Base-by-base conservation (phyloP, 495 filamentous ascomycete species). In the Xylaria bambusicola region DNA sequence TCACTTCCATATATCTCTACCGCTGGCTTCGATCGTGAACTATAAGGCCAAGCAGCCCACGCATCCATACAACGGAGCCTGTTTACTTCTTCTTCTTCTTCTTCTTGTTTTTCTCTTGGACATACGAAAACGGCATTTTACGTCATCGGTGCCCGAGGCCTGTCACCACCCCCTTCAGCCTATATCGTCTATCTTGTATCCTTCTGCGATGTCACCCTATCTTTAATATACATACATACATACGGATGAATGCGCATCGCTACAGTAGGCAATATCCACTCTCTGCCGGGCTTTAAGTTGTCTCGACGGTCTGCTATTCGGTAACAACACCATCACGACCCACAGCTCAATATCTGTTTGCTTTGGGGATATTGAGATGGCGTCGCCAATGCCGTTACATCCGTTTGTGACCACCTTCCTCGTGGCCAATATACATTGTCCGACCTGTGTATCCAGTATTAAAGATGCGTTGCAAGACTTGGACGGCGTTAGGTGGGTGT, bases 341-440 rank as follows among this genome's bases (percentile, higher is more conserved):
- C 52, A 54, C 52, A 24, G 17, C 38, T 23, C 8, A 54, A 54
- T 54, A 47, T 46, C 20, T 42, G 36, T 35, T 18, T 35, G 10
- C n/a, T 33, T n/a, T 13, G 18, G 52, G 17, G 52, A 27, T 42
- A 52, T 48, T 54, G 58, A 51, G 38, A 70, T 70, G 67, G 58
- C 57, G 60, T 23, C 55, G 17, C 29, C 55, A 15, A 23, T 48
- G 56, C 49, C 65, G 55, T 54, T 48, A 40, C 55, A 64, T 40
- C 62, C 31, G 29, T 38, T 71, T 45, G 58, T 73, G 46, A 80
- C 78, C 21, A 77, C 73, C n/a, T 78, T 82, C 60, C 65, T 83
- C 21, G 67, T 84, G 46, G 73, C 73, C 49, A 86, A 86, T 73
- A 74, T 87, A 15, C 85, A 88, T 65, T 88, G 84, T 73, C 79